Base-by-base conservation (phyloP, 805 yeast genomes). In the Kuraishia capsulata region DNA sequence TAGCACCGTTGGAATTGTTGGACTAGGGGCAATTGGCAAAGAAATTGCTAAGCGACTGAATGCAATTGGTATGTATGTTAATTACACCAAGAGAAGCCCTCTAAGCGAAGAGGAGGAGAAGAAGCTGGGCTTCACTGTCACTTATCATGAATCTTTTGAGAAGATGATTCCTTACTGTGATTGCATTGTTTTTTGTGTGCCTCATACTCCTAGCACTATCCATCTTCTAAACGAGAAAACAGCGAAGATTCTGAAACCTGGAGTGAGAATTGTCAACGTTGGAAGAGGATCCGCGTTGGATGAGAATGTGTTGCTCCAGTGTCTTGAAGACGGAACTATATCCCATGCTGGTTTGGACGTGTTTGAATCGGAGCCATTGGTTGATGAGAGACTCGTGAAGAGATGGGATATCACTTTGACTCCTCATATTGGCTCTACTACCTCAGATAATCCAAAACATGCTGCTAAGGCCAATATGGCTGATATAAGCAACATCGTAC, bases 361-460 rank as follows among this genome's bases (percentile, higher is more conserved):
- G 2, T 78, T 62, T 48, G 73, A 73, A 47, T 48, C 62, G 13
- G 85, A 78, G 50, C 85, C 85, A 4, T 25, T 18, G 1, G 49
- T 64, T 4, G 62, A 63, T 21, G 37, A 39, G 6, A 47, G 50
- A 16, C 44, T 61, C 17, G 35, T 44, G 29, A 39, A 44, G 2
- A 50, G 67, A 38, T 50, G 53, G 33, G 77, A 73, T 46, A 73
- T 73, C 6, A 49, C 71, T 2, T 49, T 75, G 40, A 73, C 81
- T 4, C 86, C 86, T 2, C 86, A 78, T 51, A 53, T 76, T 35
- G 86, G 80, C 0, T 75, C 81, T 20, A 68, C 78, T 4, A 76
- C 82, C 0, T 52, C 48, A 26, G 68, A 66, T 39, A 69, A 65
- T 41, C 69, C 59, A 39, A 61, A 66, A 38, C 59, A 59, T 29